A percentile compares a stretch with the other conserved stretches of the same genome.
Evolutionary conservation across 495 filamentous ascomycete genomes (phyloP).

Genomic region (Penicillium tannophilum): DNA sequence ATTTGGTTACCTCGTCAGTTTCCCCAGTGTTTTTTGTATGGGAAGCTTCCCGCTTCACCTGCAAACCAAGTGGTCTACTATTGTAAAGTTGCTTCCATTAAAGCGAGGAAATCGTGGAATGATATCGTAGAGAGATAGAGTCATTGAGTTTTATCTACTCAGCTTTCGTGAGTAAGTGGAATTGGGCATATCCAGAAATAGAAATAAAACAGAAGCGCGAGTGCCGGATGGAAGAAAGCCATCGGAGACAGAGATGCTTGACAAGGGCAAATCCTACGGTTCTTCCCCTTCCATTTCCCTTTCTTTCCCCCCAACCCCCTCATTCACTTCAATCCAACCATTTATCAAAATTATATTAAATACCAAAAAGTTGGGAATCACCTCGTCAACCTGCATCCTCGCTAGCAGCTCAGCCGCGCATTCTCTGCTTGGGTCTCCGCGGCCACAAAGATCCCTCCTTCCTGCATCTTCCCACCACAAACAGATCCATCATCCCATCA

Average conservation of each 20-base stretch:
- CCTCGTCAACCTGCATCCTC: slow-evolving; percentile 25
- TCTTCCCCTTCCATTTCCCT: neutral
- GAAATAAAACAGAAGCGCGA: neutral
- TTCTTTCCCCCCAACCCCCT: neutral
- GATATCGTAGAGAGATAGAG: too few relatives aligned
- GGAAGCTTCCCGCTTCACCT: neutral
- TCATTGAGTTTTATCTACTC: too few relatives aligned
- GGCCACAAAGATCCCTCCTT: slow-evolving; percentile 30
- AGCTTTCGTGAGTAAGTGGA: neutral
- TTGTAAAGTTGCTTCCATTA: too few relatives aligned
- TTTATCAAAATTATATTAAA: neutral
- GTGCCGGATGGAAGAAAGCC: neutral
- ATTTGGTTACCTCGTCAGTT: neutral
- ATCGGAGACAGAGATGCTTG: neutral
- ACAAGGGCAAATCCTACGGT: slow-evolving; percentile 1
- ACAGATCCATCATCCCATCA: slow-evolving; percentile 29
- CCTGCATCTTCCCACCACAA: slow-evolving; percentile 37
- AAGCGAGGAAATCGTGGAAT: too few relatives aligned
- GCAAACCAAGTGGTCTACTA: neutral
- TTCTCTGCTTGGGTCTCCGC: slow-evolving; percentile 36
- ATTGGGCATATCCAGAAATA: neutral
- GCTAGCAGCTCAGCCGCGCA: slow-evolving; percentile 27
- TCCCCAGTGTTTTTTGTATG: neutral
- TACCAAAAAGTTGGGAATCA: neutral
- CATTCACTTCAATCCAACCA: neutral